phyloP scores from a whole-genome alignment of 2,329 filamentous ascomycete species.

The Chrysoporthe cubensis region DNA sequence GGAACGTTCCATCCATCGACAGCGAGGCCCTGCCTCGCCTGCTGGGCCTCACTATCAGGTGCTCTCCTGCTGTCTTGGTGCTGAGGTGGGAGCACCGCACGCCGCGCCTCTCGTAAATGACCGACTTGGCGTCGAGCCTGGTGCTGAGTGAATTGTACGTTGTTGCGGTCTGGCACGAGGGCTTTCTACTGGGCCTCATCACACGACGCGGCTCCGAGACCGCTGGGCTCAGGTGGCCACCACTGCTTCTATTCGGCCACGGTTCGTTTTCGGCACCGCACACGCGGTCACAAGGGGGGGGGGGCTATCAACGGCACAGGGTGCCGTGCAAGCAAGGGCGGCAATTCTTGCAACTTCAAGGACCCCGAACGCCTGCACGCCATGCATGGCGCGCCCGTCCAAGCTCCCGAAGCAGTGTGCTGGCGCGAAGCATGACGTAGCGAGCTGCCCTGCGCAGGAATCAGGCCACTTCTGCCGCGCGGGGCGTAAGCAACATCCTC shows the following conservation, averaged over 20 bases:
- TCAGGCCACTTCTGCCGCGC: slow-evolving; percentile 11
- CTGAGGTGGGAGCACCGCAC: not conserved
- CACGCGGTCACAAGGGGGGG: not conserved
- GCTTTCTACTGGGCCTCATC: not conserved
- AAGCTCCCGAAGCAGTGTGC: not conserved
- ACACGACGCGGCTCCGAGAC: not conserved
- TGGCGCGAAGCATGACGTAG: slow-evolving; percentile 6
- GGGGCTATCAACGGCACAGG: not conserved
- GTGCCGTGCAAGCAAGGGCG: not conserved
- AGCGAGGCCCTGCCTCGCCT: not conserved
- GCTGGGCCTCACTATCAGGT: not conserved
- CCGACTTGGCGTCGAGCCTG: not conserved
- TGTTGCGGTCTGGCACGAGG: too few relatives aligned
- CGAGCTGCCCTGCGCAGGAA: not conserved
- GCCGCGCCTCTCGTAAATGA: not conserved
- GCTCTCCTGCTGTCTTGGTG: not conserved
- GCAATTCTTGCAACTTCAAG: not conserved
- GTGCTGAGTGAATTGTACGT: not conserved
- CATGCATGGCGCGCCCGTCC: not conserved
- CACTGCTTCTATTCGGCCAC: not conserved
- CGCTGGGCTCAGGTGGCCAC: not conserved
- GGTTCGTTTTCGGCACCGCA: not conserved
- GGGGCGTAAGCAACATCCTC: not conserved
- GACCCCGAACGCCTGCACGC: not conserved
- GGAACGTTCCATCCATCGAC: not conserved